A percentile compares a stretch with the other conserved stretches of the same genome.
phyloP scores from a whole-genome alignment of 2,329 filamentous ascomycete genomes.

The Pseudocercospora macadamiae region DNA sequence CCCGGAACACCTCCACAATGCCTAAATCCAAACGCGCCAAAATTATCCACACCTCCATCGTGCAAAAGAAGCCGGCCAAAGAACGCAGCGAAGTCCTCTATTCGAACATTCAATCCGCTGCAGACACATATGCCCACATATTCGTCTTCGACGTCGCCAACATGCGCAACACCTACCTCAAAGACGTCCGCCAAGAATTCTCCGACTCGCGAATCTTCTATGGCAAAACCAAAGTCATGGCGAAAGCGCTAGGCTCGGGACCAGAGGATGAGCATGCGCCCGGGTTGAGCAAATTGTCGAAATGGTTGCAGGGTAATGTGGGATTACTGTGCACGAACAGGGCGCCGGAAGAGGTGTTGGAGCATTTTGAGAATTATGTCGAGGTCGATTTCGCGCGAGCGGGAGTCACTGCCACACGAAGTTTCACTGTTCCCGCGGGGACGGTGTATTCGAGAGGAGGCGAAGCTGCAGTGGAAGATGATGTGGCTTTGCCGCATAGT shows the following conservation, averaged over 20 bases:
- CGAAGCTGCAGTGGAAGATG: slow-evolving; percentile 76
- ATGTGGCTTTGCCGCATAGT: slow-evolving; percentile 83
- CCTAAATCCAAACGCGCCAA: slow-evolving; percentile 94
- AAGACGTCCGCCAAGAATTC: slow-evolving; percentile 84
- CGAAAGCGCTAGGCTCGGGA: slow-evolving; percentile 82
- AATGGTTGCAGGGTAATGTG: slow-evolving; percentile 77
- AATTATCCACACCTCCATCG: slow-evolving; percentile 87
- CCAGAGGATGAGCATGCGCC: slow-evolving; percentile 74
- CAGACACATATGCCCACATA: slow-evolving; percentile 85
- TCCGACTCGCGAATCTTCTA: slow-evolving; percentile 91
- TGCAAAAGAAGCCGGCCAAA: slow-evolving; percentile 85
- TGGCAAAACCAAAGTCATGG: slow-evolving; percentile 99
- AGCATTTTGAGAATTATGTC: slow-evolving; percentile 72
- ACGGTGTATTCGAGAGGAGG: slow-evolving; percentile 77
- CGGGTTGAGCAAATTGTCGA: slow-evolving; percentile 70
- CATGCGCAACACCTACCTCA: slow-evolving; percentile 96
- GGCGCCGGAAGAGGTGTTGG: slow-evolving; percentile 64
- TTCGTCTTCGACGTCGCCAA: slow-evolving; percentile 95
- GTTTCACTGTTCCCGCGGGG: slow-evolving; percentile 81
- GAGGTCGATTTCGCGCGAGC: slow-evolving; percentile 91
- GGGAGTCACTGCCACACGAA: slow-evolving; percentile 72
- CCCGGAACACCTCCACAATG: slow-evolving; percentile 62
- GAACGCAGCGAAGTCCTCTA: slow-evolving; percentile 85
- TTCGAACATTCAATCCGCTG: slow-evolving; percentile 80
- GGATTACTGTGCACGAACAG: slow-evolving; percentile 90